A percentile compares a stretch with the other conserved stretches of the same genome.
phyloP scores from a whole-genome alignment of 1,284 basidiomycete genomes.

The Prillingera fragicola region DNA sequence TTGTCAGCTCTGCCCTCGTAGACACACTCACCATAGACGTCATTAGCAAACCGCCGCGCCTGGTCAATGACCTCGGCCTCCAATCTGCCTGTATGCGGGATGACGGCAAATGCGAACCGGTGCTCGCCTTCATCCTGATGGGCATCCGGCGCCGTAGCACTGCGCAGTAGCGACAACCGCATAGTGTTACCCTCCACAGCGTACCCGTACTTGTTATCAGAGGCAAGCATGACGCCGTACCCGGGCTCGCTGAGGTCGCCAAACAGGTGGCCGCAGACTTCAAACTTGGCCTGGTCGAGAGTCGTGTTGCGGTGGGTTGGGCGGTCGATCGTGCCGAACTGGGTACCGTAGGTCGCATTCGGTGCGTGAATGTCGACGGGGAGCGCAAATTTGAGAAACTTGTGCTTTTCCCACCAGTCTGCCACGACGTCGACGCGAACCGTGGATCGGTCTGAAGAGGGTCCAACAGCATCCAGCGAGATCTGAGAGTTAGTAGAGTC shows the following conservation, averaged over 20 bases:
- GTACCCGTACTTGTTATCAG: constrained; percentile 77
- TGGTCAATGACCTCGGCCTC: constrained; percentile 58
- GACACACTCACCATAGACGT: not conserved
- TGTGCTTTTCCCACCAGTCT: constrained; percentile 83
- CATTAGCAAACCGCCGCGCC: constrained; percentile 44
- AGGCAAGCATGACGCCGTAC: constrained; percentile 82
- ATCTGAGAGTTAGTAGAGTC: constrained; percentile 58
- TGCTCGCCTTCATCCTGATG: constrained; percentile 53
- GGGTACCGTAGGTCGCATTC: constrained; percentile 84
- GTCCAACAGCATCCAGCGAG: constrained; percentile 67
- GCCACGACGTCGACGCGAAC: constrained; percentile 65
- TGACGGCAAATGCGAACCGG: constrained; percentile 74
- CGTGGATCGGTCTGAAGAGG: constrained; percentile 26
- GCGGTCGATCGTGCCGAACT: constrained; percentile 83
- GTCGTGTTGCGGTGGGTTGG: constrained; percentile 92
- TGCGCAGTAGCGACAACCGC: constrained; percentile 75
- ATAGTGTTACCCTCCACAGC: constrained; percentile 23
- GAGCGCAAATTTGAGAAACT: constrained; percentile 83
- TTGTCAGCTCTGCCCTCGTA: constrained; percentile 50
- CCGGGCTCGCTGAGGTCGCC: constrained; percentile 55
- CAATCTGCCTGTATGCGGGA: constrained; percentile 74
- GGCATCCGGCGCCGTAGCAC: constrained; percentile 77
- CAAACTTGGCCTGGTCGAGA: constrained; percentile 58
- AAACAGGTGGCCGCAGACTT: constrained; percentile 71
- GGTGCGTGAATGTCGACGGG: constrained; percentile 78